Evolutionary conservation across 768 basidiomycete genomes (phyloP).

Genomic region (Leccinum barrowsii): DNA sequence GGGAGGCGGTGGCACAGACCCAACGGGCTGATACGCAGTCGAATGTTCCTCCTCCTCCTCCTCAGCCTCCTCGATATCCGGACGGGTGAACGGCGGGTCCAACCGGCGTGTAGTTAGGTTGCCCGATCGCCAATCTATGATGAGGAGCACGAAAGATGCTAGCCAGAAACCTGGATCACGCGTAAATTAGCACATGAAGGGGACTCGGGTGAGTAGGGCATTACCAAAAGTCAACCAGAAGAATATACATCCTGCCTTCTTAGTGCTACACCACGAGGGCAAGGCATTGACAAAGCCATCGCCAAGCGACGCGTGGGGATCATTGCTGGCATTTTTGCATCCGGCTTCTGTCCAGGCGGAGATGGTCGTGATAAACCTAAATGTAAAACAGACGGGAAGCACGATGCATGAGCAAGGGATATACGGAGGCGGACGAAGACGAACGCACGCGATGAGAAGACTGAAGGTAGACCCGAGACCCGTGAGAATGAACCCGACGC

Average conservation of each 20-base stretch:
- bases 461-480: constrained; percentile 62
- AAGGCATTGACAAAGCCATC: constrained; percentile 65
- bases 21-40: constrained; percentile 44
- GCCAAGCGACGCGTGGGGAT: constrained; percentile 73
- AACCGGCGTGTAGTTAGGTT: constrained; percentile 43
- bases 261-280: constrained; percentile 84
- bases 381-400: neutral
- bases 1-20: constrained; percentile 32
- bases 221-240: constrained; percentile 82
- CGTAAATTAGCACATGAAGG: constrained; percentile 4
- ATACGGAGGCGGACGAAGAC: neutral
- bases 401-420: constrained; percentile 14
- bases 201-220: neutral
- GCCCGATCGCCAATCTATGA: constrained; percentile 79
- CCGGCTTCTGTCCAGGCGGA: constrained; percentile 88
- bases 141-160: constrained; percentile 59
- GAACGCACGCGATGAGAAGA: constrained; percentile 73
- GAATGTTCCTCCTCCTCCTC: constrained; percentile 54
- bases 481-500: constrained; percentile 81
- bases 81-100: constrained; percentile 77
- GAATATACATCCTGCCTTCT: constrained; percentile 87
- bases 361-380: constrained; percentile 70
- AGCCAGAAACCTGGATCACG: constrained; percentile 64
- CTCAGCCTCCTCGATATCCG: constrained; percentile 46
- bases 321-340: constrained; percentile 80